Evolutionary conservation across 1,284 basidiomycete genomes (phyloP), one percentile per base, ranked within the genome.

Genomic region (Cutaneotrichosporon curvatum): DNA sequence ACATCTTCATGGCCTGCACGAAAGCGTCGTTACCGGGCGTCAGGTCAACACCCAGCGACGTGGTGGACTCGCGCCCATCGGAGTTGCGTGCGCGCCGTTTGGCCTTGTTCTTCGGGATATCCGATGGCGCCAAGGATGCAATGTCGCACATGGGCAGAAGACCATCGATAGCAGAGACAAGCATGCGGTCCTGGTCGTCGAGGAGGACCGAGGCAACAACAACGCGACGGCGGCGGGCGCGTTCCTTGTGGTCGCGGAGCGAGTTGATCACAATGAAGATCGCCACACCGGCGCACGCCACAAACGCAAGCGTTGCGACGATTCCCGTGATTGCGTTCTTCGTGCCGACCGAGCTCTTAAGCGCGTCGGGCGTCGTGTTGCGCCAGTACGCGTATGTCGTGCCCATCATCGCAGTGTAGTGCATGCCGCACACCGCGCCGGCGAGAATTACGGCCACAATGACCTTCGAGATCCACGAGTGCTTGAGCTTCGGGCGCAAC

Each of bases 401-500:
- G 2, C 64, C 63, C 54, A 58, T 58, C 67, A 65, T 65, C 35
- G 59, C 63, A 12, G 56, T 61, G 45, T 70, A 73, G 57, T 73
- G 73, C 72, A 73, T 74, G 15, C 59, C 54, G 44, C 62, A 68
- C 8, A 72, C 71, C 4, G 71, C 73, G 4, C 62, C 53, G 1
- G 67, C 71, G 23, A 75, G 62, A 20, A 75, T 64, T 32, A 67
- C 46, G 2, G 72, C 72, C 10, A 74, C 70, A 28, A 57, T 58
- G 22, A 69, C 53, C 42, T 73, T 74, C 48, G 71, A 70, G 31
- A 62, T 43, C 67, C 69, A 72, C 7, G 63, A 68, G 49, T 75
- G 73, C 55, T 72, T 65, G 48, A 75, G 65, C 53, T 74, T 73
- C 2, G 73, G 74, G 19, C 73, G 66, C 34, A 75, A 65, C 57